phyloP scores from a whole-genome alignment of 2,329 filamentous ascomycete genomes.

The Fusarium sp. region DNA sequence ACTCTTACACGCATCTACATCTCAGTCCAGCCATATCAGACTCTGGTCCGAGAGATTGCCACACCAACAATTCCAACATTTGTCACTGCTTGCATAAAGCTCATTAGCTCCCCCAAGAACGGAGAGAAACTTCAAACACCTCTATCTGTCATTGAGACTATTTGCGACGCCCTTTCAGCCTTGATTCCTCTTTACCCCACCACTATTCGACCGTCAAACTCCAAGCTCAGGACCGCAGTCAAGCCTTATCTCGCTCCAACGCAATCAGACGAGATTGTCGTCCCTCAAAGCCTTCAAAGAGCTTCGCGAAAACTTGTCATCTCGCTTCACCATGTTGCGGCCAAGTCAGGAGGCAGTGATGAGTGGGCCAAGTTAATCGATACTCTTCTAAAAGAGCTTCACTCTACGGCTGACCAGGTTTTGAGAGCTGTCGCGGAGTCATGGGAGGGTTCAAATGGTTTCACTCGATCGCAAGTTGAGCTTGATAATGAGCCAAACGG shows the following conservation, averaged over 20 bases:
- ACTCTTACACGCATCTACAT: constrained; percentile 86
- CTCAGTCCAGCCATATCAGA: constrained; percentile 84
- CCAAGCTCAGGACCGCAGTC: constrained; percentile 74
- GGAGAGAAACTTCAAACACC: constrained; percentile 50
- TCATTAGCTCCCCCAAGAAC: constrained; percentile 63
- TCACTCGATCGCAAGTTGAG: constrained; percentile 57
- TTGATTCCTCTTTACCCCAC: constrained; percentile 85
- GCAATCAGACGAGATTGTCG: constrained; percentile 60
- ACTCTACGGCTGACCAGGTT: constrained; percentile 79
- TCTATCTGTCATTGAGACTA: constrained; percentile 69
- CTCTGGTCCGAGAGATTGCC: constrained; percentile 86
- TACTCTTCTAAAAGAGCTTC: constrained; percentile 71
- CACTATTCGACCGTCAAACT: constrained; percentile 81
- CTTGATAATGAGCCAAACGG: constrained; percentile 62
- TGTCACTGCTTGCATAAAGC: constrained; percentile 77
- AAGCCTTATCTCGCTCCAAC: constrained; percentile 74
- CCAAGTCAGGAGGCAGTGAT: constrained; percentile 80
- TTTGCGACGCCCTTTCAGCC: constrained; percentile 77
- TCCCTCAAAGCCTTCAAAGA: constrained; percentile 65
- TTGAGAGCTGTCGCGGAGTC: constrained; percentile 85
- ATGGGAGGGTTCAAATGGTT: constrained; percentile 76
- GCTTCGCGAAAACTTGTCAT: constrained; percentile 75
- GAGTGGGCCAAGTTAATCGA: constrained; percentile 82
- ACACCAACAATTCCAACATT: constrained; percentile 84
- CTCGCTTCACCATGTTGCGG: constrained; percentile 81